phyloP scores from a whole-genome alignment of 1,284 basidiomycete species.

The Tylopilus orsonianus region DNA sequence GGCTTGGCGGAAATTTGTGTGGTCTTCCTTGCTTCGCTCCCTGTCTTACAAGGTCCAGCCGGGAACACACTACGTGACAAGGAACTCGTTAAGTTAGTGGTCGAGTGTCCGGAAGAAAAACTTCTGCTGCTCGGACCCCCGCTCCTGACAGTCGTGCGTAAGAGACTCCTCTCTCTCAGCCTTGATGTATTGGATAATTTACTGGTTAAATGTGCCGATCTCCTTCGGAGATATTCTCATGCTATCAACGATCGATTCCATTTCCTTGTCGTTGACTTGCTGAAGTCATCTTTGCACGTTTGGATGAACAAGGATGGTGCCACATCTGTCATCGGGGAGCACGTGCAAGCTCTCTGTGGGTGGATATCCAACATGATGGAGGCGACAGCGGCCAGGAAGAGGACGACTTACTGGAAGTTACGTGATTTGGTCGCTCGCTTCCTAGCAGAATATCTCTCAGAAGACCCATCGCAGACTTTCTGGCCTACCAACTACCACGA shows the following conservation, averaged over 20 bases:
- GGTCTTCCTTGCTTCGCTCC: conserved; percentile 53
- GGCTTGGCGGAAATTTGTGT: conserved; percentile 50
- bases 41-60: conserved; percentile 58
- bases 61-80: conserved; percentile 63
- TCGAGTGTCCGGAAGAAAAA: conserved; percentile 49
- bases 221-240: conserved; percentile 60
- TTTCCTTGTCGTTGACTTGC: conserved; percentile 56
- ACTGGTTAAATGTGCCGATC: conserved; percentile 51
- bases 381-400: conserved; percentile 35
- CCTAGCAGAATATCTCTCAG: conserved; percentile 60
- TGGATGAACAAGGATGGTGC: conserved; percentile 55
- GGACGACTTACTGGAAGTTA: conserved; percentile 63
- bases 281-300: conserved; percentile 62
- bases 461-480: conserved; percentile 56
- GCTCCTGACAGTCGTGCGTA: conserved; percentile 55
- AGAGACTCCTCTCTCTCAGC: conserved; percentile 55
- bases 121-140: conserved; percentile 60
- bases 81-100: conserved; percentile 59
- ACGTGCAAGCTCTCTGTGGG: conserved; percentile 49
- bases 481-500: conserved; percentile 44
- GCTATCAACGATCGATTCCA: conserved; percentile 55
- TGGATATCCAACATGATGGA: conserved; percentile 52
- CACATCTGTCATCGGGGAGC: conserved; percentile 42
- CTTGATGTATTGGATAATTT: conserved; percentile 51
- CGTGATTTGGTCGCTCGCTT: conserved; percentile 68